These are phyloP conservation scores for Thamnidium elegans DNA, from an alignment of 192 early-diverging fungal genomes.

Conservation along the genomic window DNA sequence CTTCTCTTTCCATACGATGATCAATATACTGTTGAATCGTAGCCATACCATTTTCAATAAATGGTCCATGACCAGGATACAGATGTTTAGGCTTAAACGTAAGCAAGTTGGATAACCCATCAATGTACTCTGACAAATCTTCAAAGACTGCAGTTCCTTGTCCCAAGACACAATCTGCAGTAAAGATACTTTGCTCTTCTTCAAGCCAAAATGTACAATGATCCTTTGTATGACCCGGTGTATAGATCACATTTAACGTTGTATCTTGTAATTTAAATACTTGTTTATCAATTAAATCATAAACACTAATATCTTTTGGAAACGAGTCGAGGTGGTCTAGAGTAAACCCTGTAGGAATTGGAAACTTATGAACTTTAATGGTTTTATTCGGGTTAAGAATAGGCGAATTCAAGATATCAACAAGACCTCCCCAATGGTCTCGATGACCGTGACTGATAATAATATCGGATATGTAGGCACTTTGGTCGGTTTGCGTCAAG, in stretches of 20 bases:
- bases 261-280: conserved; percentile 60
- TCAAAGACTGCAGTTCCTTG: conserved; percentile 81
- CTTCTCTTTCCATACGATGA: conserved; percentile 75
- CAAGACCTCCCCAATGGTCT: conserved; percentile 78
- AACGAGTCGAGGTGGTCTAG: conserved; percentile 28
- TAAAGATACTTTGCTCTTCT: conserved; percentile 67
- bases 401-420: conserved; percentile 31
- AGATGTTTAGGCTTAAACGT: conserved; percentile 40
- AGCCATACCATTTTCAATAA: conserved; percentile 59
- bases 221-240: conserved; percentile 82
- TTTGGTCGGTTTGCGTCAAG: conserved; percentile 45
- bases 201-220: conserved; percentile 71
- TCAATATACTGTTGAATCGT: conserved; percentile 74
- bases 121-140: conserved; percentile 66
- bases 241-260: conserved; percentile 60
- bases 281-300: conserved; percentile 51
- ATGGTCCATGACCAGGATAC: conserved; percentile 73
- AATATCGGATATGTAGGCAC: conserved; percentile 58
- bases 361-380: conserved; percentile 24
- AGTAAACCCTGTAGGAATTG: conserved; percentile 24
- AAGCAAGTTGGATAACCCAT: conserved; percentile 55
- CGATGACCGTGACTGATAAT: conserved; percentile 79
- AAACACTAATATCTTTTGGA: conserved; percentile 21
- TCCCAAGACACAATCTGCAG: conserved; percentile 82
- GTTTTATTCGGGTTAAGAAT: conserved; percentile 12